phyloP scores from a whole-genome alignment of 192 early-diverging fungal genomes.

The Umbelopsis sp. region DNA sequence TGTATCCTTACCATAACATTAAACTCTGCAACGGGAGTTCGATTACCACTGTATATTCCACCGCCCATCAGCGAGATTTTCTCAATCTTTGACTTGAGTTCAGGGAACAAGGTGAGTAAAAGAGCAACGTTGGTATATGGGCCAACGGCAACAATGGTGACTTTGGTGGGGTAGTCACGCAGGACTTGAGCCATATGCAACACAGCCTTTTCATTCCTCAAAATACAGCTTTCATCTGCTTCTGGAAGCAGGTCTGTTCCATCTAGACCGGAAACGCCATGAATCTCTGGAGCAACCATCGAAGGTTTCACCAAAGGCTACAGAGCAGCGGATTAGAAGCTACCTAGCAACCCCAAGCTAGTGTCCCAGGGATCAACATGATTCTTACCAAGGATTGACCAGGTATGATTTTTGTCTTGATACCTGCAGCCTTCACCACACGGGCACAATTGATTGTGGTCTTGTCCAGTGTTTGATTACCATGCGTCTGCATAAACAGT shows the following conservation, averaged over 20 bases:
- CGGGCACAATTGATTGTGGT: constrained; percentile 23
- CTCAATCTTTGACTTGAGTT: constrained; percentile 36
- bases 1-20: constrained; percentile 25
- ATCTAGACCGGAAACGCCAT: constrained; percentile 27
- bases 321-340: background rate
- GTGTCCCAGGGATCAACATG: too few relatives aligned
- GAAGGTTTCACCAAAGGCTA: constrained; percentile 20
- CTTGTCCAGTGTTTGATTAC: constrained; percentile 28
- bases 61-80: constrained; percentile 49
- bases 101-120: constrained; percentile 46
- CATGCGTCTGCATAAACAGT: constrained; percentile 16
- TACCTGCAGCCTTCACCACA: constrained; percentile 25
- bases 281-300: constrained; percentile 17
- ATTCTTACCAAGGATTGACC: constrained; percentile 16
- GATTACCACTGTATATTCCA: constrained; percentile 21
- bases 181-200: constrained; percentile 21
- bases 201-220: constrained; percentile 19
- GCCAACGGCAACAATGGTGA: constrained; percentile 45
- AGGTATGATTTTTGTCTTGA: constrained; percentile 16
- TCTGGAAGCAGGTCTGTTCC: constrained; percentile 16
- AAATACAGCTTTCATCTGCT: background rate
- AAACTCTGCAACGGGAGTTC: constrained; percentile 23
- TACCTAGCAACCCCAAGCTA: too few relatives aligned
- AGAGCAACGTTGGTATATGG: constrained; percentile 51
- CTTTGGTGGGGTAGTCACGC: constrained; percentile 3